Percentiles rank a stretch among this genome's conserved stretches.
These are phyloP conservation scores for Beauveria scarabaeidicola DNA, from an alignment of 2,329 filamentous ascomycete genomes.

Conservation along the genomic window DNA sequence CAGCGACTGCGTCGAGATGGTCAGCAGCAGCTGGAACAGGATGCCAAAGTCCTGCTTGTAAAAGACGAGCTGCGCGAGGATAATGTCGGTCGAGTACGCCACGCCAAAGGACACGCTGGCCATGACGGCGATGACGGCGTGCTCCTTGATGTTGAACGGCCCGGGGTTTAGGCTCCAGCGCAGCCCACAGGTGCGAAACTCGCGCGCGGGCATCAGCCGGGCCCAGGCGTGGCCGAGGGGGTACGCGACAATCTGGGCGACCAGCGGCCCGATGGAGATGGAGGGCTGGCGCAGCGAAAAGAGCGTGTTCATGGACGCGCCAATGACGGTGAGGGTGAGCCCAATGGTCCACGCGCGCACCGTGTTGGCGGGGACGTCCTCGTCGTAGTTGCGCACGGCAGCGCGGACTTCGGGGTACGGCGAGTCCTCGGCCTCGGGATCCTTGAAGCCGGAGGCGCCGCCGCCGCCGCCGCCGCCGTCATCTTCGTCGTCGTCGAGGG, in stretches of 20 bases:
- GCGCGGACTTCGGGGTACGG: slow-evolving; percentile 60
- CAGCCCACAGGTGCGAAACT: slow-evolving; percentile 44
- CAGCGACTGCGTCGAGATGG: slow-evolving; percentile 59
- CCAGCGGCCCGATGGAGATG: slow-evolving; percentile 51
- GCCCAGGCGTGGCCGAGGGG: slow-evolving; percentile 56
- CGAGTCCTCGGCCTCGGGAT: slow-evolving; percentile 46
- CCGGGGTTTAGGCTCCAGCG: slow-evolving; percentile 55
- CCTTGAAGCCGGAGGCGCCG: slow-evolving; percentile 23
- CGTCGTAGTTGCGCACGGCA: slow-evolving; percentile 56
- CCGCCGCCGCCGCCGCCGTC: slow-evolving; percentile 16
- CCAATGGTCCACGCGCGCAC: slow-evolving; percentile 58
- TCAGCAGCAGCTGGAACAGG: slow-evolving; percentile 56
- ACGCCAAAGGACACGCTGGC: slow-evolving; percentile 62
- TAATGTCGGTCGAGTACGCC: slow-evolving; percentile 66
- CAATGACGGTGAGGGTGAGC: slow-evolving; percentile 44
- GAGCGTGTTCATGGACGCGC: slow-evolving; percentile 54
- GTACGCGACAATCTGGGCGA: slow-evolving; percentile 57
- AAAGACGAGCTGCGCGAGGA: slow-evolving; percentile 62
- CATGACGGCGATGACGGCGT: slow-evolving; percentile 60
- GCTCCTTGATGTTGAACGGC: slow-evolving; percentile 64
- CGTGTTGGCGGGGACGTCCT: slow-evolving; percentile 58
- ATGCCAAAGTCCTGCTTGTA: slow-evolving; percentile 64
- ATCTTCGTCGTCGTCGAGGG: slow-evolving; percentile 17
- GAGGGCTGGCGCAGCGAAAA: slow-evolving; percentile 55
- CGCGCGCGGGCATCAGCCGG: slow-evolving; percentile 39